Base-by-base conservation (phyloP, 2,329 filamentous ascomycete species). In the Fusarium hainanense region DNA sequence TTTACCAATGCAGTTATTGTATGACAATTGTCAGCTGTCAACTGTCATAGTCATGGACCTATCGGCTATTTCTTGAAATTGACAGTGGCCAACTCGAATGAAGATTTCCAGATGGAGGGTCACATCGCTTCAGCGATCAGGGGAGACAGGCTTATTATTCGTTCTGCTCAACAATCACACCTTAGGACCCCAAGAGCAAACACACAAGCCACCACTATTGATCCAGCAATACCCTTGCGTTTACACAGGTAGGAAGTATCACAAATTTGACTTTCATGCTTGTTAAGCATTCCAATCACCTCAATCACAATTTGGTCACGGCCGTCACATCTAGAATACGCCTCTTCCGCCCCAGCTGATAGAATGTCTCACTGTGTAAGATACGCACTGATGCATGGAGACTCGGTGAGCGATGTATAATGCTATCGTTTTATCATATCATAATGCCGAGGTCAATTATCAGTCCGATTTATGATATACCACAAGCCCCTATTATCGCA, bases 271-370 rank as follows among this genome's bases (percentile, higher is more conserved):
- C 28, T 23, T 52, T 21, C 28, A 49, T 54, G 52, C 63, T 21
- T 63, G 34, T 47, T 28, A 30, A 56, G 25, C 52, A 58, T 70
- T 67, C 52, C 46, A 46, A 46, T 57, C 57, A 62, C 56, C 49
- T 20, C 14, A n/a, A 51, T 56, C 65, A 69, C 62, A 69, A 23
- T 48, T 54, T 10, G 41, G 41, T 58, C 61, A 64, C 61, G 50
- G 27, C 37, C 56, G 46, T 47, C 54, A 54, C 66, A 54, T 34
- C 46, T 34, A 20, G 42, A 66, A 25, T 50, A 34, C 43, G 59
- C 51, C 32, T 47, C 25, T 42, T 56, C 30, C 21, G 20, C 50
- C 23, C 40, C 50, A 57, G 25, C 40, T 55, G 37, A 43, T n/a
- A 37, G 34, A 37, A 50, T 58, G n/a, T 57, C 34, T 43, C 18